Evolutionary conservation across 352 stramenopile genomes (phyloP), one percentile per base, ranked within the genome.

Genomic region (Pythium sp.): DNA sequence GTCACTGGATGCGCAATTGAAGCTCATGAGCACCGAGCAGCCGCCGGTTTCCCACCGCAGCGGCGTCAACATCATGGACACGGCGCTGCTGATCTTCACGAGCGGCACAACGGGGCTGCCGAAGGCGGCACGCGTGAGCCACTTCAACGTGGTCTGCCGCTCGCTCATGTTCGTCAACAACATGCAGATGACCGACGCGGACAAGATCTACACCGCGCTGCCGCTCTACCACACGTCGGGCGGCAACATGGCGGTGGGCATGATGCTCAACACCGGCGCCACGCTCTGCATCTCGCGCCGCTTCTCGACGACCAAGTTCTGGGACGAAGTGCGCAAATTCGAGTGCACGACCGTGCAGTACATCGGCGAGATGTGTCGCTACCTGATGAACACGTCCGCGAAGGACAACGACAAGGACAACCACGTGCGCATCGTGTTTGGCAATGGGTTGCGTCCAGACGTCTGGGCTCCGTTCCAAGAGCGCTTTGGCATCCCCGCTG

Each of bases 301-400:
- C 14, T 94, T 96, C 72, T 94, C 86, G 24, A 85, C 79, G 18
- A 78, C 72, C 18, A 76, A 79, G 34, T 95, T 93, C 57, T 94
- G 86, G 85, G 67, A 82, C 30, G 87, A 96, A 80, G 84, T 91
- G 28, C 71, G 80, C 20, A 59, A 69, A 20, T 84, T 88, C 43
- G 72, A 93, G 46, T 82, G 72, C 59, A 97, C 91, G 1, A 73
- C 96, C 32, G 72, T 95, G 15, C 91, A 97, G 68, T 97, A 97
- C 70, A 97, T 97, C 70, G 91, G 91, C 28, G 90, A 97, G 57
- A 92, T 97, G 75, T 96, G 86, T 70, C 76, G 88, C 1, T 97
- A 97, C 72, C 74, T 97, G 28, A 67, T 93, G 51, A 84, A 85
- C 58, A 71, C 82, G 24, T 75, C 86, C 4, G 62, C 75, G 0